Evolutionary conservation across 768 basidiomycete species (phyloP).

Genomic region (Gymnopilus dilepis): DNA sequence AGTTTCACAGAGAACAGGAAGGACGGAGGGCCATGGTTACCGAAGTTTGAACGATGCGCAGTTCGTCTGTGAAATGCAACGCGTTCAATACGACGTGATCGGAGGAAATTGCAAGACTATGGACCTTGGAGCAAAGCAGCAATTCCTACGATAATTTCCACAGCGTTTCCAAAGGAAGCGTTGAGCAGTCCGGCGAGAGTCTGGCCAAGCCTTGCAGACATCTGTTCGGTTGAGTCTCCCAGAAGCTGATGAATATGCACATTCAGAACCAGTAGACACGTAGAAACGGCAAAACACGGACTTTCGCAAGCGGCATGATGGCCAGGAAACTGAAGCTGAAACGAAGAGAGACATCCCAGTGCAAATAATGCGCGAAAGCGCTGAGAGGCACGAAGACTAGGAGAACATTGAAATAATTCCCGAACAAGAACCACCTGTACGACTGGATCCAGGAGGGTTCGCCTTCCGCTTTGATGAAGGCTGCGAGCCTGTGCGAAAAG

Average conservation of each 20-base stretch:
- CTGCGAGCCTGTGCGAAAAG: constrained; percentile 39
- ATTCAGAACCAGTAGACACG: constrained; percentile 1
- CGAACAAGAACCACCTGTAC: constrained; percentile 63
- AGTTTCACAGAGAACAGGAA: too few species aligned
- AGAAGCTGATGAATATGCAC: constrained; percentile 53
- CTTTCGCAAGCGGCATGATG: constrained; percentile 88
- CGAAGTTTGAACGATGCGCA: constrained; percentile 92
- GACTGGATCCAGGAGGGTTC: constrained; percentile 68
- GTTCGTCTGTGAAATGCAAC: constrained; percentile 54
- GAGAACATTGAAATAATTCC: constrained; percentile 75
- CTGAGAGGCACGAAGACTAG: constrained; percentile 83
- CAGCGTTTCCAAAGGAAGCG: constrained; percentile 83
- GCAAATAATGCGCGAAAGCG: constrained; percentile 60
- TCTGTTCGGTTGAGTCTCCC: constrained; percentile 82
- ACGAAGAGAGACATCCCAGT: constrained; percentile 80
- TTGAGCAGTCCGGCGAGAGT: constrained; percentile 88
- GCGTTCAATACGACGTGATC: constrained; percentile 16
- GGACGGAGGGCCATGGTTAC: too few species aligned
- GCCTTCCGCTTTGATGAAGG: constrained; percentile 59
- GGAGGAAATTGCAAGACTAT: constrained; percentile 7
- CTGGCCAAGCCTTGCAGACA: constrained; percentile 78
- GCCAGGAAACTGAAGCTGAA: constrained; percentile 81
- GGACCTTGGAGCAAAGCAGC: constrained; percentile 81
- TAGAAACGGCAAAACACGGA: constrained; percentile 29
- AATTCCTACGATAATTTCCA: constrained; percentile 90